A percentile compares a stretch with the other conserved stretches of the same genome.
These are phyloP conservation scores for Penicillium taxi DNA, from an alignment of 495 filamentous ascomycete species.

Conservation along the genomic window DNA sequence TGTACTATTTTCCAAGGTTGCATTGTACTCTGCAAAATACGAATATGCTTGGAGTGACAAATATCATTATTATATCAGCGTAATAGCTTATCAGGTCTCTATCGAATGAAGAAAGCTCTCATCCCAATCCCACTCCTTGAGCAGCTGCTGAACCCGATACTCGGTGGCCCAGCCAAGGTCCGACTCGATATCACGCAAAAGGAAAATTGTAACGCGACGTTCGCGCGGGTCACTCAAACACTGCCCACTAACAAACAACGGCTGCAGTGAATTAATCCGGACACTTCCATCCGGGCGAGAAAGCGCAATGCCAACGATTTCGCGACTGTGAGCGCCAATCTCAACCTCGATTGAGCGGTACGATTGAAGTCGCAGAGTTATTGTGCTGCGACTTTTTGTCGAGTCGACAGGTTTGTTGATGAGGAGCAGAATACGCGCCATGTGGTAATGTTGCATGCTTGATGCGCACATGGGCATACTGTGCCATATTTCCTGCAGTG, in stretches of 20 bases:
- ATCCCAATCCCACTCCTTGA: conserved; percentile 50
- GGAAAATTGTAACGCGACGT: conserved; percentile 41
- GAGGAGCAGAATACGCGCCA: conserved; percentile 54
- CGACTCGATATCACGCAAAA: conserved; percentile 49
- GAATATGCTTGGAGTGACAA: too few relatives aligned
- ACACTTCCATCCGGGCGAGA: conserved; percentile 47
- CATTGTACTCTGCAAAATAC: too few relatives aligned
- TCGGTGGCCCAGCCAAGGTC: conserved; percentile 59
- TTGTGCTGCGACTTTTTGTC: conserved; percentile 41
- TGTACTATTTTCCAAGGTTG: too few relatives aligned
- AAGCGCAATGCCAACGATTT: conserved; percentile 51
- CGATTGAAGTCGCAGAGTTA: conserved; percentile 43
- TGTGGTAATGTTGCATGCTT: conserved; percentile 58
- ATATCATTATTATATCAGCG: too few relatives aligned
- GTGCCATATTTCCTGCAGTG: conserved; percentile 55
- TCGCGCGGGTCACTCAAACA: conserved; percentile 46
- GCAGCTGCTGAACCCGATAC: conserved; percentile 49
- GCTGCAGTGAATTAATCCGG: conserved; percentile 52
- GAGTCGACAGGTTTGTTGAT: conserved; percentile 55
- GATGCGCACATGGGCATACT: conserved; percentile 56
- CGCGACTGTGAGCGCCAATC: conserved; percentile 48
- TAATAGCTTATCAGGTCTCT: conserved; percentile 4
- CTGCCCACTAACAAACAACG: conserved; percentile 55
- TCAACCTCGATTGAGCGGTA: conserved; percentile 47
- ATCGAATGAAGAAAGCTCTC: conserved; percentile 14